Conservation (phyloP, 208 protist genomes). For the Porcisia deanei region DNA sequence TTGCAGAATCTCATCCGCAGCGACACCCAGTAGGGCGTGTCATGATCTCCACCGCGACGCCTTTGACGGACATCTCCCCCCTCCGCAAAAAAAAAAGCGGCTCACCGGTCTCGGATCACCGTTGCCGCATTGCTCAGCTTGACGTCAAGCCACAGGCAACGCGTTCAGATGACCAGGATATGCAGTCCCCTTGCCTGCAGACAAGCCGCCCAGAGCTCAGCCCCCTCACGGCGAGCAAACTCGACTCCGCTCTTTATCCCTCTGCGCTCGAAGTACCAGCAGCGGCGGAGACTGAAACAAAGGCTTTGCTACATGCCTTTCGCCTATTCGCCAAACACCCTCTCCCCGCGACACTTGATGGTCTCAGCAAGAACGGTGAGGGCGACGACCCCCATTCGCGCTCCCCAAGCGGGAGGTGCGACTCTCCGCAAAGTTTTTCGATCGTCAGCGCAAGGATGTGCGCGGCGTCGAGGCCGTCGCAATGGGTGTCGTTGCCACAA, state of each 20-base stretch:
- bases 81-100: slow-evolving; percentile 5
- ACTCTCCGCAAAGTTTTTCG: background rate
- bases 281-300: background rate
- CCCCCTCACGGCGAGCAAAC: background rate
- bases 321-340: background rate
- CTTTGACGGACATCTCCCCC: slow-evolving; percentile 7
- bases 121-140: slow-evolving; percentile 8
- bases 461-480: background rate
- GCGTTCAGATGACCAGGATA: background rate
- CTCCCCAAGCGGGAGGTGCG: background rate
- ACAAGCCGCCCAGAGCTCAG: slow-evolving; percentile 10
- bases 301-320: slow-evolving; percentile 1
- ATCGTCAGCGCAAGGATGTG: background rate
- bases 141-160: slow-evolving; percentile 12
- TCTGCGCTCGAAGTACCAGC: slow-evolving; percentile 14
- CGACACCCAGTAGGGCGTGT: background rate
- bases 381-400: background rate
- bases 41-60: background rate
- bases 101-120: slow-evolving; percentile 4
- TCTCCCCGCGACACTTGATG: background rate
- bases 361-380: background rate
- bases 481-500: too few relatives aligned
- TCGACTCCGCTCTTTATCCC: slow-evolving; percentile 3
- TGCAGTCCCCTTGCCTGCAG: background rate
- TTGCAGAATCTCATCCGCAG: background rate